These are phyloP conservation scores for Solanum gandarillasii DNA, from an alignment of 257 asterid genomes.

Conservation along the genomic window DNA sequence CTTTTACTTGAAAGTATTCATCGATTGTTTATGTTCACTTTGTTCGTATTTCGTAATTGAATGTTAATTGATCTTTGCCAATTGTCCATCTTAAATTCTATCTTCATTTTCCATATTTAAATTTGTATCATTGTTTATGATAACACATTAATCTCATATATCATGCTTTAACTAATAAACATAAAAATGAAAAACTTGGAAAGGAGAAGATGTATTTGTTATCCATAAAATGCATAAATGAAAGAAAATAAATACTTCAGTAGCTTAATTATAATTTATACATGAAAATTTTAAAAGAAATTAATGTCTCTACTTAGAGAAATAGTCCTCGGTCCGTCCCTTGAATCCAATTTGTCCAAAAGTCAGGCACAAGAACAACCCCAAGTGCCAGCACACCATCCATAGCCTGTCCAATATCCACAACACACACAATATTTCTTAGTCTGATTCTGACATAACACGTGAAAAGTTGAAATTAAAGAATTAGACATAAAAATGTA, in stretches of 20 bases:
- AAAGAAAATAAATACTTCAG: not conserved
- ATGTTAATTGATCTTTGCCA: not conserved
- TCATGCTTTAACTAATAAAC: not conserved
- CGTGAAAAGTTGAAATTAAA: too few relatives aligned
- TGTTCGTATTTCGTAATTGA: not conserved
- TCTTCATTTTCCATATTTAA: not conserved
- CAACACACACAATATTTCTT: too few relatives aligned
- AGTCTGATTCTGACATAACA: too few relatives aligned
- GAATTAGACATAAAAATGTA: not conserved
- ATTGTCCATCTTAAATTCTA: not conserved
- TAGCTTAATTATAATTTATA: not conserved
- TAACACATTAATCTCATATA: not conserved
- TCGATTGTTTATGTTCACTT: not conserved
- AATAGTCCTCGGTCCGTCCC: constrained; percentile 89
- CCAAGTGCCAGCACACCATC: constrained; percentile 87
- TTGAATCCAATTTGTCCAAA: constrained; percentile 98
- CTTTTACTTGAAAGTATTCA: not conserved
- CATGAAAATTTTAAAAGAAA: not conserved
- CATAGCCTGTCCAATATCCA: constrained; percentile 46
- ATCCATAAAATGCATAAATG: not conserved
- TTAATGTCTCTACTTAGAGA: constrained; percentile 11
- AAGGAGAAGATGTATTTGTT: not conserved
- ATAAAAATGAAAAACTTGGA: not conserved
- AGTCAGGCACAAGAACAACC: constrained; percentile 63
- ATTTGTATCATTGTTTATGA: not conserved